Percentiles rank a stretch among this genome's conserved stretches.
Evolutionary conservation across 805 yeast species (phyloP).

Genomic region (Tetrapisispora iriomotensis): DNA sequence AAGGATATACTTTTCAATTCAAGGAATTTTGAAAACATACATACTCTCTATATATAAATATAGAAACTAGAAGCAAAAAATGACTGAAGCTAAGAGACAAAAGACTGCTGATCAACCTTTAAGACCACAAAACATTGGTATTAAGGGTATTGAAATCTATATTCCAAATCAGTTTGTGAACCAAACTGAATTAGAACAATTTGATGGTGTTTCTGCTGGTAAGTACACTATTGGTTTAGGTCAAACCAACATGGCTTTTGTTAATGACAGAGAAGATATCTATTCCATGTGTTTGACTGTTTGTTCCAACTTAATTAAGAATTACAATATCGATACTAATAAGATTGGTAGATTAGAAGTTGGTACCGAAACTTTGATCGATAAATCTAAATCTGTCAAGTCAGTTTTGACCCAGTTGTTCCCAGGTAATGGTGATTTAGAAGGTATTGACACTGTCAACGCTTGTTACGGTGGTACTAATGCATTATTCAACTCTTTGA

Average conservation of each 20-base stretch:
- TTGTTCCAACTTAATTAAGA: constrained; percentile 60
- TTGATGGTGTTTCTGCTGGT: constrained; percentile 82
- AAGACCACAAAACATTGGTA: constrained; percentile 81
- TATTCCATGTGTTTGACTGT: constrained; percentile 93
- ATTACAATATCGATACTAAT: constrained; percentile 73
- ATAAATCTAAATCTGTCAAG: constrained; percentile 94
- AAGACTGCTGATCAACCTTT: constrained; percentile 20
- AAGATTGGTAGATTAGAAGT: constrained; percentile 91
- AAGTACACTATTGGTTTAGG: constrained; percentile 98
- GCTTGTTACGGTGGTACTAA: constrained; percentile 99
- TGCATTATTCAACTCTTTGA: constrained; percentile 85
- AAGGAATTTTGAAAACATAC: too few relatives aligned
- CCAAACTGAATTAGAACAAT: constrained; percentile 79
- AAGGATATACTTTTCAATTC: too few relatives aligned
- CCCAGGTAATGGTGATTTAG: constrained; percentile 80
- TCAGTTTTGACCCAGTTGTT: constrained; percentile 91
- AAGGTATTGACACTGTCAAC: constrained; percentile 91
- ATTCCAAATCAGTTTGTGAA: constrained; percentile 76
- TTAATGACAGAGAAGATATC: constrained; percentile 94
- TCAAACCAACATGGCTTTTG: constrained; percentile 96
- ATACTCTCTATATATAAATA: neutral
- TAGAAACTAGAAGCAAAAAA: neutral
- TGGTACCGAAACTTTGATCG: constrained; percentile 94
- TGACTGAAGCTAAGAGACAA: constrained; percentile 26
- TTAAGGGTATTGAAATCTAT: constrained; percentile 90